Conservation (phyloP, 2,329 filamentous ascomycete genomes). For the Fusarium foetens region DNA sequence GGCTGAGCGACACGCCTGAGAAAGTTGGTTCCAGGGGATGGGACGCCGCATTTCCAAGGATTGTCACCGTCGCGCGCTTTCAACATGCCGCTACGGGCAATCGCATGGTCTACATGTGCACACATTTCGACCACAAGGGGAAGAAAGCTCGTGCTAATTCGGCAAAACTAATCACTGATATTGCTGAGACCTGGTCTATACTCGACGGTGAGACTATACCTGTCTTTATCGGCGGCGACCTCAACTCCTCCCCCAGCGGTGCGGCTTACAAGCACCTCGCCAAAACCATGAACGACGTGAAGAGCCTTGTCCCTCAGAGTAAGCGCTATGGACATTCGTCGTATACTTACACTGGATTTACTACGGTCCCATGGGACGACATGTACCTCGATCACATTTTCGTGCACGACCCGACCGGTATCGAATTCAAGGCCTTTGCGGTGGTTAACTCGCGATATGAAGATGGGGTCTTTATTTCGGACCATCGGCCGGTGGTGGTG, state of each 20-base stretch:
- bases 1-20: slow-evolving; percentile 69
- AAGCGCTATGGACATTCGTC: slow-evolving; percentile 39
- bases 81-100: slow-evolving; percentile 51
- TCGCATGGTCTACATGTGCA: slow-evolving; percentile 59
- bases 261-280: slow-evolving; percentile 44
- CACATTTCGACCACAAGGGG: slow-evolving; percentile 64
- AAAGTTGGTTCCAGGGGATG: slow-evolving; percentile 68
- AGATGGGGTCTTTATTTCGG: slow-evolving; percentile 47
- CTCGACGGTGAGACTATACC: slow-evolving; percentile 30
- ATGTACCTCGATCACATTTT: slow-evolving; percentile 48
- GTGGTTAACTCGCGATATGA: slow-evolving; percentile 43
- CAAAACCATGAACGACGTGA: slow-evolving; percentile 40
- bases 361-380: slow-evolving; percentile 27
- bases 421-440: slow-evolving; percentile 42
- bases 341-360: slow-evolving; percentile 48
- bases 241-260: slow-evolving; percentile 46
- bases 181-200: slow-evolving; percentile 44
- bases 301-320: slow-evolving; percentile 37
- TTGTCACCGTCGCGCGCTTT: slow-evolving; percentile 60
- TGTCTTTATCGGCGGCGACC: slow-evolving; percentile 49
- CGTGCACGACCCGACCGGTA: slow-evolving; percentile 40
- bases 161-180: slow-evolving; percentile 52
- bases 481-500: slow-evolving; percentile 48
- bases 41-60: slow-evolving; percentile 57
- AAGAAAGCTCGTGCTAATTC: slow-evolving; percentile 52